These are phyloP conservation scores for Fusarium burgessii DNA, from an alignment of 2,329 filamentous ascomycete species.

Conservation along the genomic window DNA sequence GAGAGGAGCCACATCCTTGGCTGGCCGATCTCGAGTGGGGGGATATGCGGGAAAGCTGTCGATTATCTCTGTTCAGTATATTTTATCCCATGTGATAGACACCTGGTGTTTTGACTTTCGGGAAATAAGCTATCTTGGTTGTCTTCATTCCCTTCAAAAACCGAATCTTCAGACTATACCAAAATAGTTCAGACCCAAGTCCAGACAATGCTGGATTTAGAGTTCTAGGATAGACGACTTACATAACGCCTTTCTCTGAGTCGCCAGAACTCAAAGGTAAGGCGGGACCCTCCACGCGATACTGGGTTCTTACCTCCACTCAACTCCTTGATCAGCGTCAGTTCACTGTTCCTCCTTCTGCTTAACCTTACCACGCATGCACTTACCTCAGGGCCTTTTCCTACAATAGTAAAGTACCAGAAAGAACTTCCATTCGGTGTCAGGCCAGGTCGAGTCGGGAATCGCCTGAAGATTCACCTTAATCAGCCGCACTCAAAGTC, in stretches of 20 bases:
- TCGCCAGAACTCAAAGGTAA: conserved; percentile 21
- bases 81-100: conserved; percentile 3
- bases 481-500: conserved; percentile 14
- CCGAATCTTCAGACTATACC: conserved; percentile 18
- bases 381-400: neutral
- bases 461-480: neutral
- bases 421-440: neutral
- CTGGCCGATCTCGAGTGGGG: conserved; percentile 32
- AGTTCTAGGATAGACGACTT: conserved; percentile 20
- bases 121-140: conserved; percentile 1
- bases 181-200: conserved; percentile 16
- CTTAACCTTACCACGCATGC: conserved; percentile 9
- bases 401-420: conserved; percentile 3
- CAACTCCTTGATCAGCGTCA: conserved; percentile 13
- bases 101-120: neutral
- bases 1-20: conserved; percentile 30
- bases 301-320: conserved; percentile 20
- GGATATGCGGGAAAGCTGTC: neutral
- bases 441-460: conserved; percentile 2
- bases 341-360: conserved; percentile 6
- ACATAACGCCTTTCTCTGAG: conserved; percentile 40
- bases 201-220: conserved; percentile 23
- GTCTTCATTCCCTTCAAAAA: conserved; percentile 12
- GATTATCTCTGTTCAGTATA: conserved; percentile 1
- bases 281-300: conserved; percentile 34